Conservation (phyloP, 495 filamentous ascomycete species). For the Xylaria telfairii region DNA sequence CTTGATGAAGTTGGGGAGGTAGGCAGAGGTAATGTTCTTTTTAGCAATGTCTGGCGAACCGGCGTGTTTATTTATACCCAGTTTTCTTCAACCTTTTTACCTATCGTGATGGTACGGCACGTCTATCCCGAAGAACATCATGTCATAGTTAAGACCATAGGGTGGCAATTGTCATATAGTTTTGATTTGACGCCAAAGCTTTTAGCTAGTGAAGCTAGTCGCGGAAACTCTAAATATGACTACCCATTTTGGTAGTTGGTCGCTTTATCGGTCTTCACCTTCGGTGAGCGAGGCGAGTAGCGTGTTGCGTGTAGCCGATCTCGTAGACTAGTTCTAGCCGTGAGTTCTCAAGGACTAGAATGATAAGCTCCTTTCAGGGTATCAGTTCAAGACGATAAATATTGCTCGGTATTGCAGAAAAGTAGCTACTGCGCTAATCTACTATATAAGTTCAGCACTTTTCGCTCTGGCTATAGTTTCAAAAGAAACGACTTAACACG, state of each 20-base stretch:
- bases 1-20: background rate
- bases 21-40: background rate
- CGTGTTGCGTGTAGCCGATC: background rate
- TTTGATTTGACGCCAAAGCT: background rate
- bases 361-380: background rate
- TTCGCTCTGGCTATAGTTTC: background rate
- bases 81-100: background rate
- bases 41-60: background rate
- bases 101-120: background rate
- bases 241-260: background rate
- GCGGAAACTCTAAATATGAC: background rate
- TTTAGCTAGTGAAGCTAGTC: background rate
- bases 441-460: background rate
- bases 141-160: background rate
- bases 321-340: background rate
- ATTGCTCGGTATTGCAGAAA: background rate
- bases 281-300: background rate
- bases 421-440: background rate
- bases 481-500: background rate
- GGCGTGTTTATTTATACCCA: background rate
- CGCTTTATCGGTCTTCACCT: background rate
- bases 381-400: background rate
- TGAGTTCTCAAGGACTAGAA: background rate
- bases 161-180: background rate
- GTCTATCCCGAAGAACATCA: background rate